Evolutionary conservation across 78 protist species (phyloP), one percentile per base, ranked within the genome.

Genomic region (Dictyostelium brefeldianum): DNA sequence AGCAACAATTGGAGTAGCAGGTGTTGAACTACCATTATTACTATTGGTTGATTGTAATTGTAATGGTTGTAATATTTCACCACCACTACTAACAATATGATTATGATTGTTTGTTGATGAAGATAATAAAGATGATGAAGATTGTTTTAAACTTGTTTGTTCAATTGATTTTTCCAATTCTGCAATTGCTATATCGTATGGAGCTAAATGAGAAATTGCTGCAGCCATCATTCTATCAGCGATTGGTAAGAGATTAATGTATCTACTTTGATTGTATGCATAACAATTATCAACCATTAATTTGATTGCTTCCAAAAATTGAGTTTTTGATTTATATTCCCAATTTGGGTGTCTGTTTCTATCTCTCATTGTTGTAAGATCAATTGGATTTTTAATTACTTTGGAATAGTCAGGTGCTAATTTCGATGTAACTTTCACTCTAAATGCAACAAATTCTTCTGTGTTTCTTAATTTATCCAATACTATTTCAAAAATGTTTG

Each of bases 321-420:
- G 85, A 54, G 22, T 22, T 31, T 83, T 91, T 8, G 80, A 51
- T 78, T 91, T 91, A n/a, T 91, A 91, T 59, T 91, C 92, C 85
- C 91, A 83, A 41, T 69, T 56, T 56, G 87, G 59, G n/a, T 64
- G 57, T 41, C 64, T 65, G 22, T 64, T 75, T 41, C 64, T 65
- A 48, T 80, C 91, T 67, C 84, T 80, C 85, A 91, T 91, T 25
- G 90, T 83, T 22, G 92, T 91, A 7, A 91, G 41, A 81, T 91
- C 95, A 47, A 91, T 91, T 81, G 95, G 95, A 57, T 91, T 91
- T 31, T 91, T 91, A 4, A 91, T 91, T 20, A 91, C 51, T 8
- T 27, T 48, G 20, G 70, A 75, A 48, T 91, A 91, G 56, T 81
- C 89, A 70, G 95, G 95, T 56, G 89, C 95, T 14, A 80, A 17